phyloP scores from a whole-genome alignment of 352 stramenopile species.

The Phytophthora agathidicida region DNA sequence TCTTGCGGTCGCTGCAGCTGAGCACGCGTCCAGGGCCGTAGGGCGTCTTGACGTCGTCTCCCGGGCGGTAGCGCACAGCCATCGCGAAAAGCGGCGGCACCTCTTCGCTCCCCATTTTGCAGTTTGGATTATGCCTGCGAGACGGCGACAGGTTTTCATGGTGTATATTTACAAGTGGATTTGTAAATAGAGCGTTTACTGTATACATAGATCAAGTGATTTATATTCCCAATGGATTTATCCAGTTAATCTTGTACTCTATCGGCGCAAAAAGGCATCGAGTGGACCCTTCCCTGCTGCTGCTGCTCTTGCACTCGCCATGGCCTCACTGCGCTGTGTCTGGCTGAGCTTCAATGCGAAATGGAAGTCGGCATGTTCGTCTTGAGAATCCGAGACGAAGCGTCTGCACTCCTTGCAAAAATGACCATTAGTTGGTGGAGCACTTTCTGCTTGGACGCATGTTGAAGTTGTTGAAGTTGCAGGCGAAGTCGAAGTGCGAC shows the following conservation, averaged over 20 bases:
- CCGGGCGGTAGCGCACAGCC: conserved; percentile 63
- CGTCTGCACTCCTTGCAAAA: conserved; percentile 50
- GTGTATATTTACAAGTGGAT: conserved; percentile 1
- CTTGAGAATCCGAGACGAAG: conserved; percentile 35
- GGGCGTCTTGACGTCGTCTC: conserved; percentile 70
- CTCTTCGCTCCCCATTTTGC: conserved; percentile 30
- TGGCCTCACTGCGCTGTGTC: conserved; percentile 23
- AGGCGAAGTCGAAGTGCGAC: not conserved
- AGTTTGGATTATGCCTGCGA: conserved; percentile 13
- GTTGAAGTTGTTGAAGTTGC: conserved; percentile 24
- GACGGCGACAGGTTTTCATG: not conserved
- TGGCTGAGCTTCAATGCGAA: conserved; percentile 56
- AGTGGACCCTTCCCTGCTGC: conserved; percentile 37
- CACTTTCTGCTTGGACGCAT: conserved; percentile 8
- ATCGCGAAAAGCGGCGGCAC: conserved; percentile 77
- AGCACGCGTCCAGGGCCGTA: conserved; percentile 66
- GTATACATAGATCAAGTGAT: not conserved
- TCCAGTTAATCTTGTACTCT: conserved; percentile 1
- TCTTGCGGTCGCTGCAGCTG: conserved; percentile 47
- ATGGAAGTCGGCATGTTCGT: conserved; percentile 67
- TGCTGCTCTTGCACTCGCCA: conserved; percentile 10
- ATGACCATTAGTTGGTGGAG: conserved; percentile 1
- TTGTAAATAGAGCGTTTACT: not conserved
- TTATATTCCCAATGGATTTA: not conserved
- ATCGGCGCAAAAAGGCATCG: conserved; percentile 49